Percentiles rank a stretch among this genome's conserved stretches.
Evolutionary conservation across 805 yeast species (phyloP).

Genomic region (Lipomyces lipofer): DNA sequence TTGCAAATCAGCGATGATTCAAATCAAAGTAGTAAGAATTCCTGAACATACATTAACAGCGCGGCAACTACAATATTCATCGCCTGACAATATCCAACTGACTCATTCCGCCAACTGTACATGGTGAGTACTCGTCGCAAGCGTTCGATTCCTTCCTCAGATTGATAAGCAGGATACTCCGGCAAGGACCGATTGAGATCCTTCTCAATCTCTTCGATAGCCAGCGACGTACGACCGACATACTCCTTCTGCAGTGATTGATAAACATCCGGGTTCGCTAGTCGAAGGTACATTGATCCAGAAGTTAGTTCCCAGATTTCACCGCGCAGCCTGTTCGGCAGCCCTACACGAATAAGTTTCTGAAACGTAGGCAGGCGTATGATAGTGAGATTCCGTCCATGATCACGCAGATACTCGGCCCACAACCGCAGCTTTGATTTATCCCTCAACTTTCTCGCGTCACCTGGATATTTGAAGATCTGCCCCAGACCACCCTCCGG

Average conservation of each 20-base stretch:
- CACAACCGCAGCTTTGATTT: conserved; percentile 85
- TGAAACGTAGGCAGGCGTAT: conserved; percentile 74
- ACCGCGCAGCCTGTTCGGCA: conserved; percentile 92
- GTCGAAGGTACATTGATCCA: conserved; percentile 78
- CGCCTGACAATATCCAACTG: conserved; percentile 97
- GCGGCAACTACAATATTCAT: conserved; percentile 77
- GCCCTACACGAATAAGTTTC: conserved; percentile 82
- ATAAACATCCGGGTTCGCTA: conserved; percentile 63
- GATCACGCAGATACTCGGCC: conserved; percentile 83
- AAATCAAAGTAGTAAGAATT: background rate
- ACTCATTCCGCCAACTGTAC: conserved; percentile 95
- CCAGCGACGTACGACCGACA: conserved; percentile 66
- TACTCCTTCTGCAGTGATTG: conserved; percentile 57
- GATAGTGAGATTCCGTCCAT: conserved; percentile 81
- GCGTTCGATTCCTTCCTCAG: conserved; percentile 77
- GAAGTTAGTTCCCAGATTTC: conserved; percentile 93
- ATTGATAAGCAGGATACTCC: conserved; percentile 92
- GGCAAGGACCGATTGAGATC: conserved; percentile 93
- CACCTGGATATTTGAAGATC: conserved; percentile 85
- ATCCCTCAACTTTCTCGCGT: conserved; percentile 71
- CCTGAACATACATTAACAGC: conserved; percentile 45
- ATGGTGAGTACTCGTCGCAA: conserved; percentile 87
- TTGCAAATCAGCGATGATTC: conserved; percentile 44
- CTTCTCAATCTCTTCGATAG: conserved; percentile 95
- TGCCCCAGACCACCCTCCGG: conserved; percentile 91